phyloP scores from a whole-genome alignment of 345 rosid species.

The Murraya koenigii region DNA sequence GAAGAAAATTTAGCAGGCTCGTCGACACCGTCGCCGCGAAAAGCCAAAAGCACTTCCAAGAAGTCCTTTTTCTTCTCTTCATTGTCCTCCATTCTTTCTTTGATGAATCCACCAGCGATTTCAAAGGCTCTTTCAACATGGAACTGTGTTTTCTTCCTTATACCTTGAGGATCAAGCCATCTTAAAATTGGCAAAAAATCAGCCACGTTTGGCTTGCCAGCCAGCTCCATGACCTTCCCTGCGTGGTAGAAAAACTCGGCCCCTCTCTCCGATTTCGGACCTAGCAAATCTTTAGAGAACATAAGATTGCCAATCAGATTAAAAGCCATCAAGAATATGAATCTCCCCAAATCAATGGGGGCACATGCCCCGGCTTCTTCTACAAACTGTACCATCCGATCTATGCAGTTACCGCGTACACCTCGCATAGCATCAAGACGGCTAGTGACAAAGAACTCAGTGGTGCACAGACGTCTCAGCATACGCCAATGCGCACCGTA shows the following conservation, averaged over 20 bases:
- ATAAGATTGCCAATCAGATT: constrained; percentile 69
- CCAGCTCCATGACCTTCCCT: constrained; percentile 75
- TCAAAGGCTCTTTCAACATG: constrained; percentile 63
- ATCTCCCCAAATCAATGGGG: constrained; percentile 57
- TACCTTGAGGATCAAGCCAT: constrained; percentile 71
- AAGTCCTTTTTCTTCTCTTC: constrained; percentile 52
- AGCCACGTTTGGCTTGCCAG: constrained; percentile 72
- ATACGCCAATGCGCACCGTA: constrained; percentile 81
- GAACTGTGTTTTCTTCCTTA: constrained; percentile 56
- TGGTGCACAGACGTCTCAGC: constrained; percentile 58
- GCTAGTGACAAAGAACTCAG: constrained; percentile 59
- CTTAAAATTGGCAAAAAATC: constrained; percentile 67
- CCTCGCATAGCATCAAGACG: constrained; percentile 55
- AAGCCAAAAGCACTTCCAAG: constrained; percentile 75
- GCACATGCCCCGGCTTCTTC: constrained; percentile 42
- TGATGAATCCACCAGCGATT: constrained; percentile 56
- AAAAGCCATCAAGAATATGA: constrained; percentile 66
- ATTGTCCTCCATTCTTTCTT: constrained; percentile 37
- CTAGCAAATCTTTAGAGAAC: constrained; percentile 67
- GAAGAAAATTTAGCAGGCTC: constrained; percentile 48
- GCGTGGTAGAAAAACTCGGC: constrained; percentile 59
- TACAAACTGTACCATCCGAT: constrained; percentile 48
- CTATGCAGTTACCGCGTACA: constrained; percentile 50
- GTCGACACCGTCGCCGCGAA: constrained; percentile 52
- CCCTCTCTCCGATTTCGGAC: constrained; percentile 54